These are phyloP conservation scores for Pichia pseudocactophila DNA, from an alignment of 805 yeast species.

Conservation along the genomic window DNA sequence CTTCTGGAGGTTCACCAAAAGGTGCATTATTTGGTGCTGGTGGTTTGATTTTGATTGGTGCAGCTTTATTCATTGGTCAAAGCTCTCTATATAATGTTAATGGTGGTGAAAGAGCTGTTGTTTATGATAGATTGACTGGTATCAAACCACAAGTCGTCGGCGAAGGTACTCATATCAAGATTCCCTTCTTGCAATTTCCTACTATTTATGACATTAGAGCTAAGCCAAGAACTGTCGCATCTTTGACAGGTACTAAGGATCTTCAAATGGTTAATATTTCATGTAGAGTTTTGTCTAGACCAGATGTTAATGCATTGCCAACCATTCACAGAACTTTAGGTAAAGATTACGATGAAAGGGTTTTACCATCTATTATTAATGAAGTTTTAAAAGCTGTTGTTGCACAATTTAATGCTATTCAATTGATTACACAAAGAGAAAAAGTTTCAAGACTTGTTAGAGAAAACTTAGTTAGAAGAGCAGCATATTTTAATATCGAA, in stretches of 20 bases:
- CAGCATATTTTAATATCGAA: constrained; percentile 74
- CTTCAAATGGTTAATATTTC: constrained; percentile 98
- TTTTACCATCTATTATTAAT: constrained; percentile 91
- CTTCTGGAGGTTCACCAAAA: constrained; percentile 31
- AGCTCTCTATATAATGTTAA: constrained; percentile 76
- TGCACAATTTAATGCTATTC: constrained; percentile 97
- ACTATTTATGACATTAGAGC: constrained; percentile 92
- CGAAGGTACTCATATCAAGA: constrained; percentile 91
- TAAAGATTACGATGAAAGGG: constrained; percentile 91
- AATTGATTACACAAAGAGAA: constrained; percentile 97
- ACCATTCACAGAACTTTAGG: constrained; percentile 88
- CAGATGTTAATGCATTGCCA: constrained; percentile 71
- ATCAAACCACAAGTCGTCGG: constrained; percentile 71
- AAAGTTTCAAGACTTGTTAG: constrained; percentile 85
- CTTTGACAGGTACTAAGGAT: constrained; percentile 96
- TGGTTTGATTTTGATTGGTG: constrained; percentile 50
- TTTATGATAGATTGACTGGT: constrained; percentile 83
- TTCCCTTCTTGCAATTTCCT: constrained; percentile 95
- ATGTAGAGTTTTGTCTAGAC: constrained; percentile 93
- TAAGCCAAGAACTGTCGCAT: constrained; percentile 91
- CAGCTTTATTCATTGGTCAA: constrained; percentile 44
- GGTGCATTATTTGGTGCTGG: constrained; percentile 57
- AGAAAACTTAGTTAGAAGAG: constrained; percentile 86
- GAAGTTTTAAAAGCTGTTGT: constrained; percentile 95
- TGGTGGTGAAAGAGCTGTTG: constrained; percentile 97